phyloP scores from a whole-genome alignment of 352 stramenopile genomes.

The Phytophthora europaea region DNA sequence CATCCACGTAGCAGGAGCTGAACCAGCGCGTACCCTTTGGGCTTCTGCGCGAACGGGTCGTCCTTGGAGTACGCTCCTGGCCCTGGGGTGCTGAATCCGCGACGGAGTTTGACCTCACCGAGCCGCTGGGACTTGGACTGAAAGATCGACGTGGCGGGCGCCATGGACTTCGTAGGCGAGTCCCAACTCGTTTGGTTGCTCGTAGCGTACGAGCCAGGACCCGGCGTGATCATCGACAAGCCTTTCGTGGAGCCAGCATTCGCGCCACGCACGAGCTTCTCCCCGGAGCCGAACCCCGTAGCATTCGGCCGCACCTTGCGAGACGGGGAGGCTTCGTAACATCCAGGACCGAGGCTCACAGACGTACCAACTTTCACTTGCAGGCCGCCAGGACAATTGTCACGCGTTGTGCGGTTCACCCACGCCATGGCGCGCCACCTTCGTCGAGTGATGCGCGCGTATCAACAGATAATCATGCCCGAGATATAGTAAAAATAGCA shows the following conservation, averaged over 20 bases:
- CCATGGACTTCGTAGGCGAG: slow-evolving; percentile 62
- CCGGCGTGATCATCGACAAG: slow-evolving; percentile 62
- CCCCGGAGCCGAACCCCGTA: slow-evolving; percentile 63
- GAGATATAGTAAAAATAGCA: slow-evolving; percentile 21
- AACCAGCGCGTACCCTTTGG: slow-evolving; percentile 45
- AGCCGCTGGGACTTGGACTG: slow-evolving; percentile 67
- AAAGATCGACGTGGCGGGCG: slow-evolving; percentile 47
- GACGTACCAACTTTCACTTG: slow-evolving; percentile 38
- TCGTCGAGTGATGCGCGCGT: not conserved
- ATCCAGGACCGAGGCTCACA: slow-evolving; percentile 60
- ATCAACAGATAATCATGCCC: not conserved
- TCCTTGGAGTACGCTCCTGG: slow-evolving; percentile 68
- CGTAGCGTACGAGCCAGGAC: slow-evolving; percentile 58
- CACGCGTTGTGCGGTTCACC: slow-evolving; percentile 75
- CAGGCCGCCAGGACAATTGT: slow-evolving; percentile 55
- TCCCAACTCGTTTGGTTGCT: slow-evolving; percentile 63
- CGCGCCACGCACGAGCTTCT: slow-evolving; percentile 54
- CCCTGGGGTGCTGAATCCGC: slow-evolving; percentile 54
- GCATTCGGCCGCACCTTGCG: slow-evolving; percentile 62
- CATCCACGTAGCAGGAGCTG: not conserved
- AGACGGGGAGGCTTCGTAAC: slow-evolving; percentile 61
- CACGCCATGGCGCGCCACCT: slow-evolving; percentile 58
- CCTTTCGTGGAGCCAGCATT: slow-evolving; percentile 45
- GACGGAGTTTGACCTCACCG: slow-evolving; percentile 39
- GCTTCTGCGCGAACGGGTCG: slow-evolving; percentile 59